Evolutionary conservation across 2,329 filamentous ascomycete species (phyloP).

Genomic region (Aspergillus quadricinctus): DNA sequence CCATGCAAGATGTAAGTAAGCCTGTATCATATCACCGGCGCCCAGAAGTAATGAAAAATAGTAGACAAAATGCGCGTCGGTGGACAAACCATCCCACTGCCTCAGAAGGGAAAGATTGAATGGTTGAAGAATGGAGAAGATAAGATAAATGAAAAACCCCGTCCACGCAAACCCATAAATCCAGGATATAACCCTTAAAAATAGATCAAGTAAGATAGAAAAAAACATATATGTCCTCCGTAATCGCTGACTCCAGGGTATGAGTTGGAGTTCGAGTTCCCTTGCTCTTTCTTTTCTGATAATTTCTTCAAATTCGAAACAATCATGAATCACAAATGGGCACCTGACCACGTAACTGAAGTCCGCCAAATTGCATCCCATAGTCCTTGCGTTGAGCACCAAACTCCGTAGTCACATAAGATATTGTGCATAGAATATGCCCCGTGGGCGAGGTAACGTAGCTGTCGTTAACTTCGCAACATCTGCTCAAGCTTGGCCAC

Average conservation of each 20-base stretch:
- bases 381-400: background rate
- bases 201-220: background rate
- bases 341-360: background rate
- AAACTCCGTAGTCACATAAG: background rate
- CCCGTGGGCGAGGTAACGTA: background rate
- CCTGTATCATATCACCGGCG: constrained; percentile 24
- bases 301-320: background rate
- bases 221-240: constrained; percentile 1
- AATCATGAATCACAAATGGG: background rate
- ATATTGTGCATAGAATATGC: background rate
- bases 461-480: background rate
- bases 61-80: constrained; percentile 16
- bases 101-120: constrained; percentile 2
- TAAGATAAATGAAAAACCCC: background rate
- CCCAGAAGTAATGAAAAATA: constrained; percentile 17
- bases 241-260: constrained; percentile 2
- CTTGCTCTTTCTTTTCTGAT: constrained; percentile 1
- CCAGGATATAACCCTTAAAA: background rate
- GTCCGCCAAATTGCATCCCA: constrained; percentile 1
- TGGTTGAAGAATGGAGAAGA: background rate
- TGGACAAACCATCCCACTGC: constrained; percentile 10
- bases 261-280: background rate
- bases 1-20: constrained; percentile 20
- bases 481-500: constrained; percentile 1
- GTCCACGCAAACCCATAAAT: constrained; percentile 1